phyloP scores from a whole-genome alignment of 768 basidiomycete genomes.

The Leccinum arenicola region DNA sequence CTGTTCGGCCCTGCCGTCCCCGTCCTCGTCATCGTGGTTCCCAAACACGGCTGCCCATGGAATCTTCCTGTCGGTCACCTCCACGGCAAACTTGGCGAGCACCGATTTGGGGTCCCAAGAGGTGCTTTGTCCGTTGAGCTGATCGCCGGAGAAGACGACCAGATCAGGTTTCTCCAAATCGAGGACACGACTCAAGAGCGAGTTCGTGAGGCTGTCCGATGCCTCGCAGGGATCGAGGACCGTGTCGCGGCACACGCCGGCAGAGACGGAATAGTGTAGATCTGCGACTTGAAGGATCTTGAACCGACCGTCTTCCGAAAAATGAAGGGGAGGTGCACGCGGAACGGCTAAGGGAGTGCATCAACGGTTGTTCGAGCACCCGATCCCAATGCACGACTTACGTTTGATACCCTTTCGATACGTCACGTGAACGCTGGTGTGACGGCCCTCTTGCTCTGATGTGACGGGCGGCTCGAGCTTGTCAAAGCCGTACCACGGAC shows the following conservation, averaged over 20 bases:
- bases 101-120: constrained; percentile 89
- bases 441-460: constrained; percentile 34
- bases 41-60: constrained; percentile 95
- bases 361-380: constrained; percentile 1
- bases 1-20: constrained; percentile 59
- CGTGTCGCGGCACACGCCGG: constrained; percentile 77
- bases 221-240: constrained; percentile 45
- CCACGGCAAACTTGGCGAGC: constrained; percentile 81
- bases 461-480: constrained; percentile 62
- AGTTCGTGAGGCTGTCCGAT: constrained; percentile 79
- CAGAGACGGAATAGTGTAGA: constrained; percentile 84
- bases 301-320: constrained; percentile 80
- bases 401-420: constrained; percentile 73
- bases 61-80: constrained; percentile 70
- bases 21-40: constrained; percentile 87
- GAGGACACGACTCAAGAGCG: constrained; percentile 67
- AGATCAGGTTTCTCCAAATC: constrained; percentile 85
- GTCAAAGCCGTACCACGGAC: constrained; percentile 86
- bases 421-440: constrained; percentile 60
- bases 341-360: constrained; percentile 50
- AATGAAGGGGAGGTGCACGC: constrained; percentile 74
- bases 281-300: constrained; percentile 91
- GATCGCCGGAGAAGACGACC: constrained; percentile 91
- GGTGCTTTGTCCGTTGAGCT: constrained; percentile 87
- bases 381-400: constrained; percentile 32